phyloP scores from a whole-genome alignment of 495 filamentous ascomycete genomes.

The Ascobolus immersus region DNA sequence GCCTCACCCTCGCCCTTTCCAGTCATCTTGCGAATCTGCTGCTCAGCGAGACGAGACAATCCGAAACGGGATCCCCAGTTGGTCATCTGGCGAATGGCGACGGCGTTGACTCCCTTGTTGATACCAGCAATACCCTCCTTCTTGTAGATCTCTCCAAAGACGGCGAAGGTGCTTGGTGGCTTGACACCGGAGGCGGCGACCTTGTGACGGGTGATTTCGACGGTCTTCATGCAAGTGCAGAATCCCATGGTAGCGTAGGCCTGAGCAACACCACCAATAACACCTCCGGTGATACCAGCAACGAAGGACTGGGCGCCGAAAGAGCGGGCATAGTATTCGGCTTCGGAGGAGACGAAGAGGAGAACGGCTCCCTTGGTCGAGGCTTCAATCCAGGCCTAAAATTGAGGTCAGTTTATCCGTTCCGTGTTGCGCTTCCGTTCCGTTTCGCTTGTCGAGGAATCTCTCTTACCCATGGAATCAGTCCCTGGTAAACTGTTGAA shows the following conservation, averaged over 20 bases:
- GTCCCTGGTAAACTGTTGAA: slow-evolving; percentile 77
- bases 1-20: slow-evolving; percentile 57
- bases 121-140: slow-evolving; percentile 86
- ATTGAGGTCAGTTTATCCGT: not conserved
- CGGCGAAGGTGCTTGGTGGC: slow-evolving; percentile 65
- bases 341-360: slow-evolving; percentile 95
- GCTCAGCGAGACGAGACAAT: slow-evolving; percentile 69
- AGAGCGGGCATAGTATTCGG: slow-evolving; percentile 65
- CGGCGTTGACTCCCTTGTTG: slow-evolving; percentile 94
- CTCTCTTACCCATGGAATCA: slow-evolving; percentile 62
- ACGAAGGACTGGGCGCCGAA: slow-evolving; percentile 67
- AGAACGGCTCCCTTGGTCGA: slow-evolving; percentile 97
- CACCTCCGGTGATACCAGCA: slow-evolving; percentile 71
- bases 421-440: slow-evolving; percentile 4
- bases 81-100: slow-evolving; percentile 94
- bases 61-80: slow-evolving; percentile 98
- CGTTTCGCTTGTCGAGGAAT: slow-evolving; percentile 5
- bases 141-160: slow-evolving; percentile 93
- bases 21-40: slow-evolving; percentile 54
- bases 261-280: slow-evolving; percentile 84
- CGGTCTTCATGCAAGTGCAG: slow-evolving; percentile 99
- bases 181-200: slow-evolving; percentile 57
- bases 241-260: slow-evolving; percentile 99
- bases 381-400: slow-evolving; percentile 87
- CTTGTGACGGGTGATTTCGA: slow-evolving; percentile 97